Base-by-base conservation (phyloP, 2,329 filamentous ascomycete genomes). In the Fusarium sp. region DNA sequence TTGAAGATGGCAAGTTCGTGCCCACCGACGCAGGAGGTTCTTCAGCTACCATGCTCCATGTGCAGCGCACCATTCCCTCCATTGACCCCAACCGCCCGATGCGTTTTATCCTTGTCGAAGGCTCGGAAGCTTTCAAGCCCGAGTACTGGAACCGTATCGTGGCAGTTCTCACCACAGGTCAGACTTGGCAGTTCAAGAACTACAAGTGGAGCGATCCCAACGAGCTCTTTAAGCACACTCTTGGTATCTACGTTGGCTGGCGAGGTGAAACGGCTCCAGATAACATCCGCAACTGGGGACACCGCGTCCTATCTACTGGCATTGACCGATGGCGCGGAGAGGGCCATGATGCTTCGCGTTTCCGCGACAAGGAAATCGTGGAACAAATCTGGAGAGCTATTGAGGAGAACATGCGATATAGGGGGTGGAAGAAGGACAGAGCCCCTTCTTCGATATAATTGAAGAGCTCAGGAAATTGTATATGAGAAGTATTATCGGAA, bases 81-180 rank as follows among this genome's bases (percentile, higher is more conserved):
- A 86, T 96, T 71, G 90, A 93, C 76, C 84, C 91, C 5, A 83
- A 85, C 54, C 90, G 91, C 17, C 91, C 94, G 2, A 89, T 96
- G 76, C 93, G 95, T 46, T 99, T 99, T 84, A 97, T 98, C 77
- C 90, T 99, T 39, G 95, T 98, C 55, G 96, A 99, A 79, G 92
- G 91, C 18, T 92, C 95, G 0, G 91, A 97, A 77, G 92, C 96
- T 79, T 99, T 99, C 87, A 97, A 97, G 79, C 96, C 96, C 1
- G 95, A 98, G 78, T 98, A 98, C 84, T 99, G 96, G 96, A 91
- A 91, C 75, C 91, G 95, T 52, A 92, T 99, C 8, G 96, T 98
- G 3, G 96, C 93, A 14, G 95, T 99, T 59, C 98, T 99, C 82
- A 99, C 96, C 0, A 99, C 96, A 0, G 96, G 96, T 34, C 96